Evolutionary conservation across 176 grass and related monocot species (phyloP).

Genomic region (Bolboschoenus planiculmis): DNA sequence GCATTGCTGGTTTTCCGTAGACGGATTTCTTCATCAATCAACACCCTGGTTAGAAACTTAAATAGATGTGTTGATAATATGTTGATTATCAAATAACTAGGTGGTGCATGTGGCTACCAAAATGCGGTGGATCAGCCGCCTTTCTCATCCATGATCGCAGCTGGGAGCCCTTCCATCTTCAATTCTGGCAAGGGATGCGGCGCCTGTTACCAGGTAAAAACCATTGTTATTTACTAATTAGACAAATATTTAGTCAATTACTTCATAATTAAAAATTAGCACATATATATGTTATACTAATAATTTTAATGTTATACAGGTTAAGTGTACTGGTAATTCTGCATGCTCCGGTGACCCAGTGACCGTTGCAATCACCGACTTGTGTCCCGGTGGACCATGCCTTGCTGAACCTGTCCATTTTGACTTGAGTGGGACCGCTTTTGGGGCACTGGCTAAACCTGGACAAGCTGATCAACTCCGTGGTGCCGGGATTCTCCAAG

Average conservation of each 20-base stretch:
- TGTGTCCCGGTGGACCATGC: slow-evolving; percentile 40
- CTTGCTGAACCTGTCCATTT: slow-evolving; percentile 47
- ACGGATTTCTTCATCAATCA: neutral
- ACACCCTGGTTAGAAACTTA: neutral
- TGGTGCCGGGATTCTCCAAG: slow-evolving; percentile 35
- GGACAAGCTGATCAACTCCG: slow-evolving; percentile 60
- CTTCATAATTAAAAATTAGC: neutral
- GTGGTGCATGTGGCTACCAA: slow-evolving; percentile 70
- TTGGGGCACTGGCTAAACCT: slow-evolving; percentile 50
- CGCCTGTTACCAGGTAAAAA: slow-evolving; percentile 60
- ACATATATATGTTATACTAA: neutral
- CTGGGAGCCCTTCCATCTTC: slow-evolving; percentile 68
- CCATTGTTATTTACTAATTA: neutral
- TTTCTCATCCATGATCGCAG: slow-evolving; percentile 62
- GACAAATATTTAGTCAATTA: neutral
- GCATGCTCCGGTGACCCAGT: slow-evolving; percentile 48
- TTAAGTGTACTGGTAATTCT: slow-evolving; percentile 41
- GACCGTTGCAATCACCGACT: slow-evolving; percentile 59
- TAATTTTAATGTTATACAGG: slow-evolving; percentile 14
- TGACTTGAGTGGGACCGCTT: slow-evolving; percentile 80
- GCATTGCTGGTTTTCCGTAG: no score
- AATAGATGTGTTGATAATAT: neutral
- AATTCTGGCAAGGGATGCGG: slow-evolving; percentile 60
- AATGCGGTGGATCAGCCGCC: slow-evolving; percentile 46
- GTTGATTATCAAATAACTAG: slow-evolving; percentile 13